Percentiles rank a stretch among this genome's conserved stretches.
These are phyloP conservation scores for Eucalyptus camaldulensis DNA, from an alignment of 345 rosid species.

Conservation along the genomic window DNA sequence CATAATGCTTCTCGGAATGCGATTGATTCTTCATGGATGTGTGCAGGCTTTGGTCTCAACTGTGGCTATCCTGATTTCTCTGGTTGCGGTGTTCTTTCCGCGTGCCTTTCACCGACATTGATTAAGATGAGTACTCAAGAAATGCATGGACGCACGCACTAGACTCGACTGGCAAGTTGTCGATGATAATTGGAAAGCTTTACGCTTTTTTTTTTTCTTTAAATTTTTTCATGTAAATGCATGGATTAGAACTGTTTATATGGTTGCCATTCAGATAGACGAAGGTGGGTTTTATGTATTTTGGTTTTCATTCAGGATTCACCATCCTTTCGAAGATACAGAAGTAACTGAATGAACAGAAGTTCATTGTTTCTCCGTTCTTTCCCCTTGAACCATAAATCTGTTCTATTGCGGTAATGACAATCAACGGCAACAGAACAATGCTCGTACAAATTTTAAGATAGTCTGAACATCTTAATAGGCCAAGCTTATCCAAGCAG, in stretches of 20 bases:
- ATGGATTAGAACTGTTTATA: background rate
- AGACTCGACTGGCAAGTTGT: background rate
- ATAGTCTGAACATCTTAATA: background rate
- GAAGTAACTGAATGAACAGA: background rate
- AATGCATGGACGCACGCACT: background rate
- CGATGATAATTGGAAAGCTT: background rate
- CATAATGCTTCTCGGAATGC: background rate
- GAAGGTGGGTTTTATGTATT: background rate
- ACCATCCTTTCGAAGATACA: background rate
- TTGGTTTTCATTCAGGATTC: background rate
- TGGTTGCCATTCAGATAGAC: background rate
- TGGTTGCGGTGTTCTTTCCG: background rate
- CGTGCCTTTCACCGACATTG: background rate
- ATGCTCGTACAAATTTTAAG: background rate
- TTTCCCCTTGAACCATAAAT: background rate
- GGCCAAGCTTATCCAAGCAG: background rate
- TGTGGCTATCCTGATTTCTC: background rate
- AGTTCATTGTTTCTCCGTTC: background rate
- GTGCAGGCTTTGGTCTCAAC: slow-evolving; percentile 8
- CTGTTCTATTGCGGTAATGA: background rate
- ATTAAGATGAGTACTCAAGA: background rate
- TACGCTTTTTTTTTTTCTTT: background rate
- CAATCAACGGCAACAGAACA: background rate
- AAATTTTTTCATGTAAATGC: background rate
- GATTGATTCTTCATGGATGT: background rate